Conservation (phyloP, 257 asterid species). For the Fraxinus anomala region DNA sequence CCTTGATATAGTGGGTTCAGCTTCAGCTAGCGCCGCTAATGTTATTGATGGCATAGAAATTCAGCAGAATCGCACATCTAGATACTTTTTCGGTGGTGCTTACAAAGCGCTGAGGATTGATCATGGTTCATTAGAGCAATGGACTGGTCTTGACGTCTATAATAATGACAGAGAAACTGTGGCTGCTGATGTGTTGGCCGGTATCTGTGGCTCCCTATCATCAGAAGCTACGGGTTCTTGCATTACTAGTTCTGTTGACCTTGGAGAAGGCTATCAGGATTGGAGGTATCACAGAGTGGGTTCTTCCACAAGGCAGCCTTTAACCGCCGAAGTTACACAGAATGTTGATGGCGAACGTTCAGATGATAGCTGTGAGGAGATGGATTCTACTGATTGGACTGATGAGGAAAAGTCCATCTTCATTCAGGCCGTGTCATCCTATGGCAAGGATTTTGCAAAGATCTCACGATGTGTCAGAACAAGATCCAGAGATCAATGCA, state of each 20-base stretch:
- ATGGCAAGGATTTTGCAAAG: conserved; percentile 77
- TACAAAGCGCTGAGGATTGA: conserved; percentile 43
- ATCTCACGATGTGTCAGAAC: conserved; percentile 69
- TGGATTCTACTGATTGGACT: conserved; percentile 81
- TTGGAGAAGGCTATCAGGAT: conserved; percentile 64
- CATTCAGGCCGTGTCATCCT: conserved; percentile 67
- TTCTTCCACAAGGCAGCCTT: conserved; percentile 50
- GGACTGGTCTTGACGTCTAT: conserved; percentile 54
- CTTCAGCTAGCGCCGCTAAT: conserved; percentile 72
- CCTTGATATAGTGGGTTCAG: conserved; percentile 79
- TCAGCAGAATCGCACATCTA: conserved; percentile 53
- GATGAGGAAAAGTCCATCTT: conserved; percentile 82
- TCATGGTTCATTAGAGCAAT: conserved; percentile 45
- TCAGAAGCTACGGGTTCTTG: conserved; percentile 97
- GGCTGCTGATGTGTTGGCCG: conserved; percentile 98
- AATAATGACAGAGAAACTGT: conserved; percentile 69
- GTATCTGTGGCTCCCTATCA: conserved; percentile 91
- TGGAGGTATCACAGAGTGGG: conserved; percentile 57
- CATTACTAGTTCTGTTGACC: conserved; percentile 83
- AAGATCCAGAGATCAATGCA: conserved; percentile 81
- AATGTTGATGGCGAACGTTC: conserved; percentile 76
- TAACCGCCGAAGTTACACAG: conserved; percentile 72
- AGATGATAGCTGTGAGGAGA: conserved; percentile 90
- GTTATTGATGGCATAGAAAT: conserved; percentile 42
- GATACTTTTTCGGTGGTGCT: conserved; percentile 44